Evolutionary conservation across 1,284 basidiomycete species (phyloP).

Genomic region (Ganoderma boninense): DNA sequence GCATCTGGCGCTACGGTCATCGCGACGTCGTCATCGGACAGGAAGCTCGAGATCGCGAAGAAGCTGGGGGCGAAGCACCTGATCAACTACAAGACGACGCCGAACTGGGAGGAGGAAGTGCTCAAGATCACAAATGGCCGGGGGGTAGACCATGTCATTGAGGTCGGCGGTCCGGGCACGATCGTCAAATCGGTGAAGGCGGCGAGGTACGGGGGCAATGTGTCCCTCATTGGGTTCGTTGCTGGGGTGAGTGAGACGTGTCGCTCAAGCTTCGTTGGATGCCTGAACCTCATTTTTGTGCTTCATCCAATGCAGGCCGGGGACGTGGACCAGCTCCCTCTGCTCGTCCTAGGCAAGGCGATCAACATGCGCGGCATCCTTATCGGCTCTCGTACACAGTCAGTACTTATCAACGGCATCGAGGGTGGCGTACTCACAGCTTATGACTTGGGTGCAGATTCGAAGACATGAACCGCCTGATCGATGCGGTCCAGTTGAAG

Average conservation of each 20-base stretch:
- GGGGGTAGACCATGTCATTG: slow-evolving; percentile 55
- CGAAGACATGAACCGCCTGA: slow-evolving; percentile 48
- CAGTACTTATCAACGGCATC: slow-evolving; percentile 26
- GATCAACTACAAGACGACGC: slow-evolving; percentile 50
- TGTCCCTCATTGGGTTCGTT: slow-evolving; percentile 51
- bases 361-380: slow-evolving; percentile 41
- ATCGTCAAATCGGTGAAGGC: slow-evolving; percentile 47
- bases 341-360: background rate
- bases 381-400: background rate
- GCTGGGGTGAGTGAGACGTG: slow-evolving; percentile 34
- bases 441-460: slow-evolving; percentile 32
- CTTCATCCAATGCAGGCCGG: background rate
- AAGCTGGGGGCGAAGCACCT: slow-evolving; percentile 46
- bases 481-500: slow-evolving; percentile 42
- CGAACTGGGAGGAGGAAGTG: slow-evolving; percentile 52
- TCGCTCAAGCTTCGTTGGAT: background rate
- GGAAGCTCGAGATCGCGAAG: slow-evolving; percentile 46
- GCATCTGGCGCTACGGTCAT: slow-evolving; percentile 51
- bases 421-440: background rate
- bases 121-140: slow-evolving; percentile 43
- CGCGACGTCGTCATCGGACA: slow-evolving; percentile 53
- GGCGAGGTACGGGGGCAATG: slow-evolving; percentile 46
- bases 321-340: slow-evolving; percentile 17
- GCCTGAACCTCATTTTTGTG: background rate
- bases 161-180: slow-evolving; percentile 52